These are phyloP conservation scores for Penicillium occitanis DNA, from an alignment of 2,329 filamentous ascomycete species.

Conservation along the genomic window DNA sequence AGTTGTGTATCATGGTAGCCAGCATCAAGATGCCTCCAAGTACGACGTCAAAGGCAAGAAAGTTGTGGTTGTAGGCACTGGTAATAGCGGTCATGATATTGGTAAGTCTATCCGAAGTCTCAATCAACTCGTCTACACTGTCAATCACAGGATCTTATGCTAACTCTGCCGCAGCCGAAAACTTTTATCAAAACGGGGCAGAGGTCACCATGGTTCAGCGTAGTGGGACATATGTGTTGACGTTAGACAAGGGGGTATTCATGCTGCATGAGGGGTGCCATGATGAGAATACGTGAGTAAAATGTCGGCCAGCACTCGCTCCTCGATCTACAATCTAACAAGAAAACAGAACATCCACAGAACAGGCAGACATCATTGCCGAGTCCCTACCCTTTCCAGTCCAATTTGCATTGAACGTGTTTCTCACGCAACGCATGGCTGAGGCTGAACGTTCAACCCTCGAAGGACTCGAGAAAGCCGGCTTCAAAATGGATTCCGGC, in stretches of 20 bases:
- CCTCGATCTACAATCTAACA: not conserved
- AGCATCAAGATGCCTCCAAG: slow-evolving; percentile 45
- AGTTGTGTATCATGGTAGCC: slow-evolving; percentile 45
- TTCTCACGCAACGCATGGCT: not conserved
- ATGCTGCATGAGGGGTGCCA: not conserved
- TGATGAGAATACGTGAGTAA: not conserved
- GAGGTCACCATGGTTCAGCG: slow-evolving; percentile 56
- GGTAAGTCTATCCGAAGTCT: slow-evolving; percentile 34
- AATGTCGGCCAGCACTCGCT: not conserved
- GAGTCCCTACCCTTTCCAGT: not conserved
- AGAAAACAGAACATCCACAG: not conserved
- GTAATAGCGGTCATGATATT: slow-evolving; percentile 53
- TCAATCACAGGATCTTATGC: not conserved
- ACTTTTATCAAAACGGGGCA: slow-evolving; percentile 49
- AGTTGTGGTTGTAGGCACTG: slow-evolving; percentile 50
- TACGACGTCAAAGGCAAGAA: slow-evolving; percentile 43
- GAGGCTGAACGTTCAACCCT: not conserved
- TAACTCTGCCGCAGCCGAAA: slow-evolving; percentile 28
- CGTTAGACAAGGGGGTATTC: slow-evolving; percentile 20
- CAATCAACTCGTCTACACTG: not conserved
- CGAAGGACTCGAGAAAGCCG: not conserved
- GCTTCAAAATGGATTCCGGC: not conserved
- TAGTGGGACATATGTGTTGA: slow-evolving; percentile 51
- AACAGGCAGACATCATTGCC: not conserved
- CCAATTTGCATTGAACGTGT: not conserved